phyloP scores from a whole-genome alignment of 2,329 filamentous ascomycete genomes.

The Scorias spongiosa region DNA sequence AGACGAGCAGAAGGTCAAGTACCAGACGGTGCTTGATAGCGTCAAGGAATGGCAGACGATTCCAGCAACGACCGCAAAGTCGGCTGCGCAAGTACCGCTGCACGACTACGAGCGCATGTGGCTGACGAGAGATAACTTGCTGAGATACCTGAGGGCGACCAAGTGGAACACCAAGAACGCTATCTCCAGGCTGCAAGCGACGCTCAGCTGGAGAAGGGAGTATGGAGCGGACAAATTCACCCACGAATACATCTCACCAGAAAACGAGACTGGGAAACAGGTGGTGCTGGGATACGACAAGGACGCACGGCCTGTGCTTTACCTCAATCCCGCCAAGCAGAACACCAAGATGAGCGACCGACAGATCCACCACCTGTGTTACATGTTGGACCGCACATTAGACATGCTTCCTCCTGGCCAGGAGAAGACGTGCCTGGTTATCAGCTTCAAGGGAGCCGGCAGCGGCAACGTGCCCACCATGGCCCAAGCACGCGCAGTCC shows the following conservation, averaged over 20 bases:
- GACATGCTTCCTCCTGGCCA: constrained; percentile 78
- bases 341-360: constrained; percentile 78
- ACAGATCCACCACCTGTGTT: constrained; percentile 87
- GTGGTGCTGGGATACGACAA: constrained; percentile 78
- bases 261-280: constrained; percentile 96
- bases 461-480: constrained; percentile 63
- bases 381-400: constrained; percentile 82
- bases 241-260: constrained; percentile 73
- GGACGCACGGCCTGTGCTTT: constrained; percentile 71
- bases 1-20: constrained; percentile 66
- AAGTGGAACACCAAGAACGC: constrained; percentile 74
- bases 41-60: constrained; percentile 59
- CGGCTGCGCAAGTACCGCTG: constrained; percentile 45
- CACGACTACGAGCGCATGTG: constrained; percentile 73
- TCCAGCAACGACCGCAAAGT: constrained; percentile 46
- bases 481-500: constrained; percentile 62
- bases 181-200: constrained; percentile 62
- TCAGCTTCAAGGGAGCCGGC: constrained; percentile 78
- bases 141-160: constrained; percentile 83
- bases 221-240: constrained; percentile 71
- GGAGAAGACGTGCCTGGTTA: constrained; percentile 72
- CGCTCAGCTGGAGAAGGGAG: constrained; percentile 76
- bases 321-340: constrained; percentile 77
- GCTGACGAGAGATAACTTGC: constrained; percentile 79
- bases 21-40: constrained; percentile 56